Evolutionary conservation across 1,139 yeast genomes (phyloP).

Genomic region (Kodamaea anthophila): DNA sequence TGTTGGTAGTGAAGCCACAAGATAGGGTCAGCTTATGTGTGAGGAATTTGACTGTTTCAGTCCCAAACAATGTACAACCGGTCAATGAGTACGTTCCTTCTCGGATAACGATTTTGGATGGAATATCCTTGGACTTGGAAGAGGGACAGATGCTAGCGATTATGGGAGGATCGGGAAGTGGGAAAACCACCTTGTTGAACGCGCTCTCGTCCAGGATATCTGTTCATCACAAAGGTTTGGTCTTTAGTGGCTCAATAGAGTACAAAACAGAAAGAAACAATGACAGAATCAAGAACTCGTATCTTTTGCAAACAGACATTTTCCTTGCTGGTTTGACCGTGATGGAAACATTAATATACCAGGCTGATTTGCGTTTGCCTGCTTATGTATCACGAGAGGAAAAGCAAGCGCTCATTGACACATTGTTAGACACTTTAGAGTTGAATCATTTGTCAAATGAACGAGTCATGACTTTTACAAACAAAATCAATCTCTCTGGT

Average conservation of each 20-base stretch:
- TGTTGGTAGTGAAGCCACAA: constrained; percentile 10
- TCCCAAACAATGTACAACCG: too few relatives aligned
- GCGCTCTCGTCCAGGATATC: constrained; percentile 18
- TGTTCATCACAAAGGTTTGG: constrained; percentile 10
- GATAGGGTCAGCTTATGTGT: constrained; percentile 14
- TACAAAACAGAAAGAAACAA: constrained; percentile 9
- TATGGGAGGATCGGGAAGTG: constrained; percentile 24
- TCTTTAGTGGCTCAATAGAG: constrained; percentile 45
- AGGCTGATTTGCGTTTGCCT: constrained; percentile 19
- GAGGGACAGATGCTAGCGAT: constrained; percentile 19
- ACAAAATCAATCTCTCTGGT: constrained; percentile 14
- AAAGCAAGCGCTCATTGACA: constrained; percentile 11
- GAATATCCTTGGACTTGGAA: constrained; percentile 16
- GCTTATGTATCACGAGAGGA: constrained; percentile 9
- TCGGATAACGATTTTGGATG: constrained; percentile 11
- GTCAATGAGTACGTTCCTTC: too few relatives aligned
- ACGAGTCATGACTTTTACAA: constrained; percentile 14
- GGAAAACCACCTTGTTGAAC: constrained; percentile 20
- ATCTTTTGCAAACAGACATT: constrained; percentile 17
- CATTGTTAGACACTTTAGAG: constrained; percentile 16
- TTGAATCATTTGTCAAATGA: constrained; percentile 14
- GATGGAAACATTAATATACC: constrained; percentile 17
- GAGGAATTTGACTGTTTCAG: constrained; percentile 12
- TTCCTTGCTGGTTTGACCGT: constrained; percentile 21
- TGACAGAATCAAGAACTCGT: constrained; percentile 15